Conservation (phyloP, 2,329 filamentous ascomycete species). For the Colletotrichum lini region DNA sequence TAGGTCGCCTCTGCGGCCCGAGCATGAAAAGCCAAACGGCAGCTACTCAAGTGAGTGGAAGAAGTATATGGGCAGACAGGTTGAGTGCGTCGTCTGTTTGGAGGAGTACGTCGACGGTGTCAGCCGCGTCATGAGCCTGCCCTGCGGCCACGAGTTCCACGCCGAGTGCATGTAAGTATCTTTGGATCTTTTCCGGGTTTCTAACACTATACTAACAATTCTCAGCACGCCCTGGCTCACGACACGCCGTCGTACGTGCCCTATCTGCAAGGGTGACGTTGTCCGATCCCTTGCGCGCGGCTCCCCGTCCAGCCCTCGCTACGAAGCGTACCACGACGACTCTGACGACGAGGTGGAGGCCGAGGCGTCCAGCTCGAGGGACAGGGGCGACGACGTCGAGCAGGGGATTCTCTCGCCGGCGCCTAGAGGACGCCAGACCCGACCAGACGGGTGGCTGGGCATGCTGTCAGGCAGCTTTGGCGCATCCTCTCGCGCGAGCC, state of each 20-base stretch:
- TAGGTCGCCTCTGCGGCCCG: constrained; percentile 51
- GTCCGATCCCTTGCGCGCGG: constrained; percentile 77
- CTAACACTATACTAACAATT: constrained; percentile 44
- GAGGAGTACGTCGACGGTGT: constrained; percentile 97
- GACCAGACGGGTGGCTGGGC: constrained; percentile 56
- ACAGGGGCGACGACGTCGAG: constrained; percentile 58
- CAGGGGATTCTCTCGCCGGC: constrained; percentile 54
- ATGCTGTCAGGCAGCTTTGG: constrained; percentile 52
- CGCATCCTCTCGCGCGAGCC: constrained; percentile 29
- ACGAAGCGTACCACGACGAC: constrained; percentile 70
- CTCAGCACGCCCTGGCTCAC: constrained; percentile 94
- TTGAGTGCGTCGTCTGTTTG: constrained; percentile 95
- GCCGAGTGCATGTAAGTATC: constrained; percentile 94
- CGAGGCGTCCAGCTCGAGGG: constrained; percentile 50
- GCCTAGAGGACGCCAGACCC: constrained; percentile 43
- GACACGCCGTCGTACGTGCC: constrained; percentile 94
- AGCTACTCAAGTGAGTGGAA: constrained; percentile 70
- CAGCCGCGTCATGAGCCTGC: constrained; percentile 95
- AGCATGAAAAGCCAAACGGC: constrained; percentile 64
- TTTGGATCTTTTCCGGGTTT: neutral
- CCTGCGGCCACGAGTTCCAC: constrained; percentile 98
- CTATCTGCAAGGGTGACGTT: constrained; percentile 98
- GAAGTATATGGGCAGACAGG: constrained; percentile 77
- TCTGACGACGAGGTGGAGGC: constrained; percentile 61
- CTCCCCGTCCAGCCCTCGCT: constrained; percentile 65